Conservation (phyloP, 1,284 basidiomycete genomes). For the Sporisorium iseilematis-ciliati region DNA sequence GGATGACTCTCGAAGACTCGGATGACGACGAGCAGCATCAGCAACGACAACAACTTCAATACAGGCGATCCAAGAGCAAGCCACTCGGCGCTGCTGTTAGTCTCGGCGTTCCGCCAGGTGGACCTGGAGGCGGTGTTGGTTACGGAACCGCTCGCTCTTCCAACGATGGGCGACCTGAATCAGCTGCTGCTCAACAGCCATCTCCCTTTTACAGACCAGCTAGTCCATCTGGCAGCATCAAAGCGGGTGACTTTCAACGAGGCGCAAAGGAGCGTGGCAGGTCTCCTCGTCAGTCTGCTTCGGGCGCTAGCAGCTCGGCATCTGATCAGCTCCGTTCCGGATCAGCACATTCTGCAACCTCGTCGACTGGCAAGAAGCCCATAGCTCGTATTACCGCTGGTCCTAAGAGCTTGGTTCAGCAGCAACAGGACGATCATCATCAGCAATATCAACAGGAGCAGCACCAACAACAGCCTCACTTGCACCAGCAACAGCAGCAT, state of each 20-base stretch:
- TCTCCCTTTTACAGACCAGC: constrained; percentile 34
- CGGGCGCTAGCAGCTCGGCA: constrained; percentile 5
- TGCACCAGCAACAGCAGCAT: constrained; percentile 1
- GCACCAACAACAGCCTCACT: background rate
- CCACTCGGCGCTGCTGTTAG: constrained; percentile 37
- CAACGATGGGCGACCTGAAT: constrained; percentile 61
- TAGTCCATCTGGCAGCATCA: constrained; percentile 47
- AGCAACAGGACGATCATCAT: constrained; percentile 19
- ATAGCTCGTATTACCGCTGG: constrained; percentile 45
- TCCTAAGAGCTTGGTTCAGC: constrained; percentile 40
- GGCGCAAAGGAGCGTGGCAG: constrained; percentile 38
- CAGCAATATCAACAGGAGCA: constrained; percentile 10
- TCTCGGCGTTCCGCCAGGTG: constrained; percentile 61
- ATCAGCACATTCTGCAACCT: constrained; percentile 23
- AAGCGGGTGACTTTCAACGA: constrained; percentile 47
- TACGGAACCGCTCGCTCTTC: constrained; percentile 55
- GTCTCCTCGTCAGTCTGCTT: constrained; percentile 29
- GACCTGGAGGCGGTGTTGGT: constrained; percentile 60
- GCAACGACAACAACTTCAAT: constrained; percentile 26
- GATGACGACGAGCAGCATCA: constrained; percentile 26
- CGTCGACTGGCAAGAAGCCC: constrained; percentile 23
- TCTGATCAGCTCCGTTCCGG: constrained; percentile 9
- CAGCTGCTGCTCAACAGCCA: constrained; percentile 4
- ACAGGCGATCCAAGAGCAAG: constrained; percentile 45
- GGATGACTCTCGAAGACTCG: constrained; percentile 46